Percentiles rank a stretch among this genome's conserved stretches.
These are phyloP conservation scores for Myxozyma neotropica DNA, from an alignment of 805 yeast species.

Conservation along the genomic window DNA sequence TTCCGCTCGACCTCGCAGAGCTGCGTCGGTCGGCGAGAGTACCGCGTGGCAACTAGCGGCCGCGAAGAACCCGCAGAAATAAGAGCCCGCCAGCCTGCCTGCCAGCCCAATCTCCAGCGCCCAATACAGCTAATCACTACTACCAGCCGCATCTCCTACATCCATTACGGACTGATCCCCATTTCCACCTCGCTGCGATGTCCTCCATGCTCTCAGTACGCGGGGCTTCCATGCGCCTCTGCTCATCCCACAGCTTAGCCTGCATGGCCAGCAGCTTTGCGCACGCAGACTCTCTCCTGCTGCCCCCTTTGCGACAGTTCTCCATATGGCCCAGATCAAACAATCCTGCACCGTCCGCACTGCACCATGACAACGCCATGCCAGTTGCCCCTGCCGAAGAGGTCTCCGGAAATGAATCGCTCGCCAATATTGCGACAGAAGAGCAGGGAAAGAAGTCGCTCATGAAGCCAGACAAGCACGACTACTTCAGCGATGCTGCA, in stretches of 20 bases:
- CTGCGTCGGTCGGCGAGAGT: neutral
- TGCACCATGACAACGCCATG: neutral
- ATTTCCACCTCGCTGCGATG: too few relatives aligned
- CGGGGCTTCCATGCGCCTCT: neutral
- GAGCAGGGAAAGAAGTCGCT: conserved; percentile 10
- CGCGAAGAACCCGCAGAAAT: too few relatives aligned
- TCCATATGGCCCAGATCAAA: neutral
- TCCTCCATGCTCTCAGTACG: neutral
- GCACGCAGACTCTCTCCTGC: neutral
- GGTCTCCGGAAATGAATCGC: neutral
- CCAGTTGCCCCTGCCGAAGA: conserved; percentile 8
- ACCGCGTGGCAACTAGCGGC: neutral
- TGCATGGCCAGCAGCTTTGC: neutral
- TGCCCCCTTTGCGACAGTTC: conserved; percentile 7
- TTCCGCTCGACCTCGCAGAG: neutral
- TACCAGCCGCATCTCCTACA: neutral
- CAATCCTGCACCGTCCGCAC: neutral
- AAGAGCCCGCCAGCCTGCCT: too few relatives aligned
- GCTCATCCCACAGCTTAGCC: neutral
- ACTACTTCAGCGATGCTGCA: conserved; percentile 28
- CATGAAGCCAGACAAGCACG: conserved; percentile 26
- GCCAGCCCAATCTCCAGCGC: too few relatives aligned
- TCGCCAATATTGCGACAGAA: neutral
- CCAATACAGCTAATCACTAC: neutral
- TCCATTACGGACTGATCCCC: too few relatives aligned